phyloP scores from a whole-genome alignment of 129 eudicot genomes.

The Deinandra increscens region DNA sequence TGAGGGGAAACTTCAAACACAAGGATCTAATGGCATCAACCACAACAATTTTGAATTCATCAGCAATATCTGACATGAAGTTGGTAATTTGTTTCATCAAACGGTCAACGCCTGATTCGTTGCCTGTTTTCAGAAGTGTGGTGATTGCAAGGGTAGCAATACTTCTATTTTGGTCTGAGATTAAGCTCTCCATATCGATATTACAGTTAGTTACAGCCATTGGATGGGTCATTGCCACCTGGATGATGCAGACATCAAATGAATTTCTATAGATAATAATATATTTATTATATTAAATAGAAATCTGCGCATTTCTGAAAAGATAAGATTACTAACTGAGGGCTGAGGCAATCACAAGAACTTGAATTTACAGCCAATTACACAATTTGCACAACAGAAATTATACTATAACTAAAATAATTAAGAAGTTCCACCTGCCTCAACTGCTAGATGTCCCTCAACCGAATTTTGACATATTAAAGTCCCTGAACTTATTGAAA shows the following conservation, averaged over 20 bases:
- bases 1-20: conserved; percentile 92
- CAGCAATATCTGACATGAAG: conserved; percentile 98
- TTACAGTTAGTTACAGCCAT: conserved; percentile 95
- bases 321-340: neutral
- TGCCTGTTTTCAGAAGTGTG: conserved; percentile 90
- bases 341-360: neutral
- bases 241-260: conserved; percentile 11
- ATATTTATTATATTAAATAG: neutral
- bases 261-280: neutral
- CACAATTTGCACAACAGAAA: neutral
- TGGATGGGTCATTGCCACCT: conserved; percentile 99
- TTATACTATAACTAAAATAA: neutral
- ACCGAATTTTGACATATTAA: neutral
- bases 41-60: conserved; percentile 96
- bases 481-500: neutral
- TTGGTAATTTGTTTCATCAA: conserved; percentile 96
- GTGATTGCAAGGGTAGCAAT: conserved; percentile 99
- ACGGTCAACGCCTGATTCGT: conserved; percentile 96
- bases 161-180: conserved; percentile 95
- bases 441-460: neutral
- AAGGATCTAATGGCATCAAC: conserved; percentile 96
- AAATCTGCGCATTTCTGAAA: neutral
- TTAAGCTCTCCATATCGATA: conserved; percentile 96
- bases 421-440: neutral
- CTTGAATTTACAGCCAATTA: neutral